A percentile compares a stretch with the other conserved stretches of the same genome.
Conservation (phyloP, 495 filamentous ascomycete species). For the Talaromyces liani region DNA sequence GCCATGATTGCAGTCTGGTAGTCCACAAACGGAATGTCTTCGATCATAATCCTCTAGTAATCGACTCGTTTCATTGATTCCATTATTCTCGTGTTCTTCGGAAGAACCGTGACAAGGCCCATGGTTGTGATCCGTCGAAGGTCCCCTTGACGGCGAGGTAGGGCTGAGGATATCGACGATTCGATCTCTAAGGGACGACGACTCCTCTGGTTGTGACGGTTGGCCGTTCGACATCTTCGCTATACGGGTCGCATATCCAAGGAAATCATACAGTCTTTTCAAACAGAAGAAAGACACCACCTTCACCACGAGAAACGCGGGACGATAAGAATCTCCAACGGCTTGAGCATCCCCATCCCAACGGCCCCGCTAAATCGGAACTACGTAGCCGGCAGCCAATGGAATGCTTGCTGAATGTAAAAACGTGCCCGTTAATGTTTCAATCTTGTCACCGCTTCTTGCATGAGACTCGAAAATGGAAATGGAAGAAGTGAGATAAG, state of each 20-base stretch:
- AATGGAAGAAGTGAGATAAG: background rate
- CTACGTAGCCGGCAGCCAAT: constrained; percentile 5
- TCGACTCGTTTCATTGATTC: constrained; percentile 25
- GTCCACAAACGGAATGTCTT: constrained; percentile 27
- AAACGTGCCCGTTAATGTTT: background rate
- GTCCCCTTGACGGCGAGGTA: constrained; percentile 5
- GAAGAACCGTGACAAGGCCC: constrained; percentile 5
- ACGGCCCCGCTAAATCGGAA: background rate
- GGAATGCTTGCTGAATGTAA: background rate
- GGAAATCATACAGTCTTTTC: background rate
- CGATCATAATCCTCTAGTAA: constrained; percentile 33
- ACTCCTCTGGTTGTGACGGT: constrained; percentile 3
- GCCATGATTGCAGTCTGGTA: constrained; percentile 60
- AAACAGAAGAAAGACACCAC: background rate
- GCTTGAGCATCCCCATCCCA: background rate
- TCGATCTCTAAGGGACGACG: constrained; percentile 29
- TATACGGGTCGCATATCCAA: background rate
- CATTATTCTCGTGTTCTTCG: background rate
- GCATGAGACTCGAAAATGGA: background rate
- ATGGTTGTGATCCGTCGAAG: constrained; percentile 4
- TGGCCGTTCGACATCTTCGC: constrained; percentile 4
- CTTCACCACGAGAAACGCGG: background rate
- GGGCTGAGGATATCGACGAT: constrained; percentile 28
- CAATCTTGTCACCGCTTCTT: background rate
- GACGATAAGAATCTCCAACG: background rate